Evolutionary conservation across 345 rosid genomes (phyloP), one percentile per base, ranked within the genome.

Genomic region (rapeseed (Brassica napus)): DNA sequence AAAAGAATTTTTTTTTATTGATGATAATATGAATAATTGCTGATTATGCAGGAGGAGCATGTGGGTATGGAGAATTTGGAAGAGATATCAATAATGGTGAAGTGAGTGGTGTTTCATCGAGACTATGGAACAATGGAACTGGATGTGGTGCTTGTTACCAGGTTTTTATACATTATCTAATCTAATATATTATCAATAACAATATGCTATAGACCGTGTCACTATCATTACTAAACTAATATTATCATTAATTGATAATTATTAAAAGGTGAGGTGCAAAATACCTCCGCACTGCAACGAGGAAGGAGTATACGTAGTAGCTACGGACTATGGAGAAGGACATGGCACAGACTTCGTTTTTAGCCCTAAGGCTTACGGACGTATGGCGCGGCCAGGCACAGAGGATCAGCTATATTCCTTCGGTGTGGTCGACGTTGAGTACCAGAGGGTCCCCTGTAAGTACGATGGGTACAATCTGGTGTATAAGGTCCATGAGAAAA

Each of bases 131-230:
- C 78, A 88, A 92, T 74, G 98, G 98, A 64, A 75, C 87, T 59
- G 97, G 97, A 65, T 94, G 97, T 44, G 98, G 97, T 79, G 91
- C 82, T 83, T 94, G 98, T 87, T 94, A 92, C 81, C 98, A 91
- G 92, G 98, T 92, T 15, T 10, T 11, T 26, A 55, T 35, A 31
- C 30, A 34, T 21, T 16, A 77, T 12, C 16, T 24, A 37, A 63
- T 32, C 3, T 18, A 11, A 30, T 18, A 68, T 74, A 35, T 74
- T 26, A 59, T 21, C 61, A 34, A 37, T 39, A 67, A 66, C 8
- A 66, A 9, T 12, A 15, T 58, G 11, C 8, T 62, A 30, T 47
- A 49, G 15, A 28, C 31, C 31, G 31, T 28, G 31, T 28, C 1
- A 65, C 28, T 16, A 35, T 64, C 55, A 63, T 35, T 9, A 71